phyloP scores from a whole-genome alignment of 495 filamentous ascomycete species.

The Gamarada debralockiae region DNA sequence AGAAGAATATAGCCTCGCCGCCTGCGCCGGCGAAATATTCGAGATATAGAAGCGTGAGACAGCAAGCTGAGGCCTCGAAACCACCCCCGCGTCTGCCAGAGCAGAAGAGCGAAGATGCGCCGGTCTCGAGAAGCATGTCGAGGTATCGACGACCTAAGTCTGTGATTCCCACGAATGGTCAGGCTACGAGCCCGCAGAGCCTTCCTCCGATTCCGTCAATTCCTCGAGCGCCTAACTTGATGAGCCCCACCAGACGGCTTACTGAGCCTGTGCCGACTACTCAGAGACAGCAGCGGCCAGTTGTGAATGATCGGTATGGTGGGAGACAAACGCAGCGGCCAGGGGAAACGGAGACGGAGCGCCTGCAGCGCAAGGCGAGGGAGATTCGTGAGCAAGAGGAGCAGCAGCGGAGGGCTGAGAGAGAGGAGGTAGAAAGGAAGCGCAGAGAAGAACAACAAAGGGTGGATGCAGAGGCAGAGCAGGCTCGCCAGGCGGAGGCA shows the following conservation, averaged over 20 bases:
- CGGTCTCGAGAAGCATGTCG: slow-evolving; percentile 49
- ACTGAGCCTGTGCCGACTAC: slow-evolving; percentile 11
- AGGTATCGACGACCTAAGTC: slow-evolving; percentile 45
- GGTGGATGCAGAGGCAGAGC: slow-evolving; percentile 3
- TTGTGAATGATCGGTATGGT: background rate
- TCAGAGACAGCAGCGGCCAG: background rate
- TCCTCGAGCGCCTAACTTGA: background rate
- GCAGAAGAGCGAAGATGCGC: background rate
- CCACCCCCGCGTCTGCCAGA: background rate
- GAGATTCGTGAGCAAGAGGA: slow-evolving; percentile 17
- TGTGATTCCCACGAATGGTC: background rate
- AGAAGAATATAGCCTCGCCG: slow-evolving; percentile 3
- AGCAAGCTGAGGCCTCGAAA: background rate
- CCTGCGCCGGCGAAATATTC: slow-evolving; percentile 13
- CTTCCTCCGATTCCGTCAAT: background rate
- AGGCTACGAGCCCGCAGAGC: background rate
- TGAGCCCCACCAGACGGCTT: slow-evolving; percentile 7
- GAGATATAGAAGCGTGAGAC: slow-evolving; percentile 22
- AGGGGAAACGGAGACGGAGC: slow-evolving; percentile 18
- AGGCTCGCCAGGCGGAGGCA: slow-evolving; percentile 7
- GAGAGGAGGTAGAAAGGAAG: slow-evolving; percentile 27
- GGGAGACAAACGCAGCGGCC: background rate
- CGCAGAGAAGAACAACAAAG: background rate
- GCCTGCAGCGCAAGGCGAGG: slow-evolving; percentile 10
- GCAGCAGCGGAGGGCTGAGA: slow-evolving; percentile 22